Percentiles rank a stretch among this genome's conserved stretches.
These are phyloP conservation scores for Aspergillus ruber DNA, from an alignment of 2,329 filamentous ascomycete genomes.

Conservation along the genomic window DNA sequence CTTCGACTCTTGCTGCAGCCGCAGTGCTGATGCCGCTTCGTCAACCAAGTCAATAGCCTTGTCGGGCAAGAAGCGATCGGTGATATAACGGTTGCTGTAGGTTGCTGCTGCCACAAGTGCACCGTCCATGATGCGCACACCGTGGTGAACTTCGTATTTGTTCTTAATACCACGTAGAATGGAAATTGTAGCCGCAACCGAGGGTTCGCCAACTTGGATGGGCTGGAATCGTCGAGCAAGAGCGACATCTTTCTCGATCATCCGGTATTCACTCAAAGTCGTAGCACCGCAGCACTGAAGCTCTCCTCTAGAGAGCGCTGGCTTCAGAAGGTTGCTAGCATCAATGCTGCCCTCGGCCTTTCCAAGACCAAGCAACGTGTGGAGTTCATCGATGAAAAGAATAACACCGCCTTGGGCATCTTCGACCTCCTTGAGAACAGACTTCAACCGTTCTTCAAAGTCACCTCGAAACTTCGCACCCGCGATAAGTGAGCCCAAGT, in stretches of 20 bases:
- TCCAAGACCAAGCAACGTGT: constrained; percentile 82
- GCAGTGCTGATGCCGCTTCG: constrained; percentile 82
- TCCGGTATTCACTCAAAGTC: constrained; percentile 82
- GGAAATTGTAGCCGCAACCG: constrained; percentile 86
- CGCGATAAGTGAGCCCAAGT: constrained; percentile 87
- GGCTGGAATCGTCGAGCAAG: constrained; percentile 90
- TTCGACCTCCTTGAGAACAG: constrained; percentile 83
- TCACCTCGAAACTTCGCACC: constrained; percentile 94
- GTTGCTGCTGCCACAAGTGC: constrained; percentile 87
- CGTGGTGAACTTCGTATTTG: constrained; percentile 94
- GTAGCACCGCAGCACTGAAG: constrained; percentile 94
- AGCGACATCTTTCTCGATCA: constrained; percentile 93
- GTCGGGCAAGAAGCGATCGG: constrained; percentile 89
- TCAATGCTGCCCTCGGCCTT: constrained; percentile 96
- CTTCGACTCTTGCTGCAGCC: constrained; percentile 93
- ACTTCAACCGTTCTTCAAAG: constrained; percentile 90
- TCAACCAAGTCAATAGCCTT: constrained; percentile 97
- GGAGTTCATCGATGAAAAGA: constrained; percentile 90
- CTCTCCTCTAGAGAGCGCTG: constrained; percentile 84
- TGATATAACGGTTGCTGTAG: constrained; percentile 93
- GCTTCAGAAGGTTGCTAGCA: constrained; percentile 90
- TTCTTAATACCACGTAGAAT: constrained; percentile 96
- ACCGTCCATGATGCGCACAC: constrained; percentile 87
- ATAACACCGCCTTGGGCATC: constrained; percentile 85
- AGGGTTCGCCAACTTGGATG: constrained; percentile 86